Conservation (phyloP, 169 alveolate species). For the Eimeria tenella region DNA sequence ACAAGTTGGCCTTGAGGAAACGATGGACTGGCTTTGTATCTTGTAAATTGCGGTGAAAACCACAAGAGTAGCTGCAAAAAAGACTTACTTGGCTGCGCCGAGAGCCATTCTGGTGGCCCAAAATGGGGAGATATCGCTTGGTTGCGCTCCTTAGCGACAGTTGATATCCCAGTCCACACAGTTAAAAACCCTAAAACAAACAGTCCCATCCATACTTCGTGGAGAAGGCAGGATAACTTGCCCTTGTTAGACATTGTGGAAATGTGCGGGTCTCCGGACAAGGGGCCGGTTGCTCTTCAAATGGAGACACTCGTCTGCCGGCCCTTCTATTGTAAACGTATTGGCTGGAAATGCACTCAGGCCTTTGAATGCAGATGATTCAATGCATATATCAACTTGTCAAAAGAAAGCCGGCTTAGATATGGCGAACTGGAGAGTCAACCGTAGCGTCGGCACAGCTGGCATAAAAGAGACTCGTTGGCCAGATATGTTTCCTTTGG, state of each 20-base stretch:
- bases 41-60: too few relatives aligned
- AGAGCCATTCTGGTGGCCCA: background rate
- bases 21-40: too few relatives aligned
- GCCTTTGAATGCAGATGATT: too few relatives aligned
- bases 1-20: too few relatives aligned
- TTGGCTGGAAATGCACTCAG: too few relatives aligned
- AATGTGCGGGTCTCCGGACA: too few relatives aligned
- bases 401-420: background rate
- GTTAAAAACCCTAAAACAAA: background rate
- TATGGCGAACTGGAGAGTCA: background rate
- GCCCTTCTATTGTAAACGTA: too few relatives aligned
- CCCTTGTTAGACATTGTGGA: too few relatives aligned
- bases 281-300: too few relatives aligned
- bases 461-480: background rate
- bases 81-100: background rate
- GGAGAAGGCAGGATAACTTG: background rate
- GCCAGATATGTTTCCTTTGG: background rate
- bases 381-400: too few relatives aligned
- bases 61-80: too few relatives aligned
- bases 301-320: too few relatives aligned
- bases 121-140: conserved; percentile 33
- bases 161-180: background rate
- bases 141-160: background rate
- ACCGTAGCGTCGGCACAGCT: conserved; percentile 28
- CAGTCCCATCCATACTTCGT: background rate